Conservation (phyloP, 1,284 basidiomycete genomes). For the Apiotrichum domesticum region DNA sequence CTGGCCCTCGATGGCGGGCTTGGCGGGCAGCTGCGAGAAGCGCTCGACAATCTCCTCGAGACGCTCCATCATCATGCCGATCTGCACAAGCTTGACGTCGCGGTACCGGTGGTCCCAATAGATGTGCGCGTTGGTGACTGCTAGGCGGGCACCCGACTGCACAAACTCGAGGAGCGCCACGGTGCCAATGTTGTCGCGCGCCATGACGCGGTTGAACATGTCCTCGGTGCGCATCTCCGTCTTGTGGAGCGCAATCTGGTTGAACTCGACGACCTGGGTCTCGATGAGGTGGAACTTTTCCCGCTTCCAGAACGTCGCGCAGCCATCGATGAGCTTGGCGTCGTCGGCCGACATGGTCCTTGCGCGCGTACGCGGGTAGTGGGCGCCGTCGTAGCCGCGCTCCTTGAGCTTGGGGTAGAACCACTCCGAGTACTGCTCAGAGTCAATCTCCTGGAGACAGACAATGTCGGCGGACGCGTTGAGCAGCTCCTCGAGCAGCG, state of each 20-base stretch:
- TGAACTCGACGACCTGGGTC: conserved; percentile 91
- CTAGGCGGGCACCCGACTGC: conserved; percentile 75
- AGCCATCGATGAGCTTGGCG: conserved; percentile 85
- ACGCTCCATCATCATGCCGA: conserved; percentile 86
- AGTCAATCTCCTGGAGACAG: conserved; percentile 87
- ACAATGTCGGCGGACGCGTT: conserved; percentile 81
- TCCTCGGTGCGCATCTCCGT: conserved; percentile 97
- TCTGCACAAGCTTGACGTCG: conserved; percentile 97
- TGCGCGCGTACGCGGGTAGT: conserved; percentile 89
- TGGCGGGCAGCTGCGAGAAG: conserved; percentile 70
- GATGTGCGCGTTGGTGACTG: conserved; percentile 88
- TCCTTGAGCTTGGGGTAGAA: conserved; percentile 72
- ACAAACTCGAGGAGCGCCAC: conserved; percentile 82
- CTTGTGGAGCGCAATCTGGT: conserved; percentile 84
- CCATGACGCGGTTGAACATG: conserved; percentile 98
- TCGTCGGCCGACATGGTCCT: conserved; percentile 89
- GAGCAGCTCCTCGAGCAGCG: conserved; percentile 81
- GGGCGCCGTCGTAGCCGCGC: conserved; percentile 84
- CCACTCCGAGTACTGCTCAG: conserved; percentile 88
- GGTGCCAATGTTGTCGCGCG: conserved; percentile 91
- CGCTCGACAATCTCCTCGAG: conserved; percentile 79
- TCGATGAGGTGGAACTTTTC: conserved; percentile 90
- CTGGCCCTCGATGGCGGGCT: conserved; percentile 14
- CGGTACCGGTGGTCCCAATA: conserved; percentile 89
- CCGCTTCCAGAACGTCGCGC: conserved; percentile 92